Base-by-base conservation (phyloP, 352 stramenopile species). In the Globisporangium uncinulatum region DNA sequence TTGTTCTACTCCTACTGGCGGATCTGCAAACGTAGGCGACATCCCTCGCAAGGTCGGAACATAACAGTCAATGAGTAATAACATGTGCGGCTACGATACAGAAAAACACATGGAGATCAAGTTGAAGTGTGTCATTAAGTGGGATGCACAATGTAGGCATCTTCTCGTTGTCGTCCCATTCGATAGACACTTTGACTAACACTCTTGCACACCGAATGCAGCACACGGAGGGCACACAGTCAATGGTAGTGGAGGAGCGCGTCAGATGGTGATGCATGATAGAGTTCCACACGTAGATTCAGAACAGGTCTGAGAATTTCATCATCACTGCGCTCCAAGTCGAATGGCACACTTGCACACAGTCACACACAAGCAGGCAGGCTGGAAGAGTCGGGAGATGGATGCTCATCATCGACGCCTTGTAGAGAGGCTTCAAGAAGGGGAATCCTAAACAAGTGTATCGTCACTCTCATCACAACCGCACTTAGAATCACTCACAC, bases 231-330 rank as follows among this genome's bases (percentile, higher is more conserved):
- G 6, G 20, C 6, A 29, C 17, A 44, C 9, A 54, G 9, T 54
- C 48, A 36, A 24, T 57, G 4, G 37, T 56, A 29, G 6, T 47
- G 15, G 42, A 24, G n/a, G 42, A 47, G 42, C 42, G 42, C 42
- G 70, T 92, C 79, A 92, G 86, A 92, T 92, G 83, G 83, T 92
- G 83, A 92, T 92, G 83, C 83, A 94, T 94, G 83, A 89, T 89
- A 76, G 54, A 36, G 66, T 76, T 94, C 83, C 74, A 92, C 83
- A 94, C 68, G 66, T 56, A 62, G 49, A 56, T 90, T 94, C 82
- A 87, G 83, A 90, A 94, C 83, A 94, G 83, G 83, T 94, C 83
- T 94, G 78, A 90, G 73, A 83, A 67, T 87, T 66, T 65, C 73
- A 84, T 71, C 83, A 92, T 94, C 83, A 87, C 92, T 52, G 83